Percentiles rank a stretch among this genome's conserved stretches.
phyloP scores from a whole-genome alignment of 352 stramenopile genomes.

The Paralagenidium karlingii region DNA sequence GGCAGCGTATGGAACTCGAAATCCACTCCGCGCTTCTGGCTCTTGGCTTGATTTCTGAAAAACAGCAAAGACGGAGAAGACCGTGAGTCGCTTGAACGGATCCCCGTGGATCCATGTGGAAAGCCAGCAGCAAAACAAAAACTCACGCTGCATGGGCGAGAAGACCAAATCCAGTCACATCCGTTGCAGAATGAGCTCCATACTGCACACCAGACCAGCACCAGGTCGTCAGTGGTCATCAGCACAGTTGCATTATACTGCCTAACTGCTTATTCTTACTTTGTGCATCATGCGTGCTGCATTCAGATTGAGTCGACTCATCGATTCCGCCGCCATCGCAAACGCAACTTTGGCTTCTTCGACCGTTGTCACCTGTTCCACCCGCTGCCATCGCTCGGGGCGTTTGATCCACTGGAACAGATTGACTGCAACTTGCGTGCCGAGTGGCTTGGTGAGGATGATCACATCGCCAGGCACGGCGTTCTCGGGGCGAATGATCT shows the following conservation, averaged over 20 bases:
- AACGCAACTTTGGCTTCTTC: constrained; percentile 82
- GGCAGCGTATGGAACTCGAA: constrained; percentile 91
- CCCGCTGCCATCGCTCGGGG: constrained; percentile 58
- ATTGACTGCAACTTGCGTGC: constrained; percentile 91
- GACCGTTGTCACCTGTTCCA: constrained; percentile 49
- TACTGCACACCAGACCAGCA: constrained; percentile 27
- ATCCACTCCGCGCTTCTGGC: constrained; percentile 75
- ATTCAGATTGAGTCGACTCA: constrained; percentile 89
- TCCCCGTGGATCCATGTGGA: no score
- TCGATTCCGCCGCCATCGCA: constrained; percentile 86
- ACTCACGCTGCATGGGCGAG: constrained; percentile 86
- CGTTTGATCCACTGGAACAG: constrained; percentile 87
- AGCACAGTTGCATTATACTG: no score
- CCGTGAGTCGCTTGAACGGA: not conserved
- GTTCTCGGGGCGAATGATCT: constrained; percentile 86
- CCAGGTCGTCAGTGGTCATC: no score
- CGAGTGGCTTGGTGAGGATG: constrained; percentile 90
- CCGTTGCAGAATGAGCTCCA: constrained; percentile 85
- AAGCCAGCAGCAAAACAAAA: not conserved
- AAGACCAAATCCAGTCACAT: constrained; percentile 94
- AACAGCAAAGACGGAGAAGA: not conserved
- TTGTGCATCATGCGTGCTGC: constrained; percentile 87
- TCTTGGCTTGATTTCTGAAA: constrained; percentile 90
- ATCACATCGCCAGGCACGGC: constrained; percentile 83
- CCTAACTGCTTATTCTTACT: constrained; percentile 12